Evolutionary conservation across 2,329 filamentous ascomycete species (phyloP), one percentile per base, ranked within the genome.

Genomic region (Trichoderma afroharzianum): DNA sequence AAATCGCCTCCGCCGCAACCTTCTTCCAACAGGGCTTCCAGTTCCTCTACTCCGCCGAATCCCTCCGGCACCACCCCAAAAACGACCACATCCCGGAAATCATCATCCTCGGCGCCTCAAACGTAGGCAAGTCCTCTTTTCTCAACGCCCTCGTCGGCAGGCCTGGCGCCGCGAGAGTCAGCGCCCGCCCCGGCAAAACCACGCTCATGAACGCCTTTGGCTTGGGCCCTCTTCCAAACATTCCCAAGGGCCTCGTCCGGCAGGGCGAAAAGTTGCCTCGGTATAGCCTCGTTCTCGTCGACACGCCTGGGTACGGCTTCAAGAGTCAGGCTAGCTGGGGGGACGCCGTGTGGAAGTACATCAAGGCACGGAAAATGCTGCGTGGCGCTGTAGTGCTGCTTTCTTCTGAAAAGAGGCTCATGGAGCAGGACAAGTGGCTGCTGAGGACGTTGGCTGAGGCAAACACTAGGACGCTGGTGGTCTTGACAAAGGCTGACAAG

Each of bases 61-160:
- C 78, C 58, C 84, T 88, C 73, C 82, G 84, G 68, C 77, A 86
- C 76, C 82, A 89, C 72, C 82, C 82, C 33, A 77, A 83, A 75
- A 89, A 89, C 78, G 83, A 83, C 28, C 82, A 82, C 73, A 80
- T 85, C 4, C 88, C 88, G 58, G 88, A 90, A 74, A 88, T 97
- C 64, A 92, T 93, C 78, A 87, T 97, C 59, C 89, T 97, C 47
- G 94, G 94, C 57, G 94, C 95, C 76, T 94, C 93, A 74, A 97
- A 97, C 78, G 93, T 94, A 55, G 94, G 94, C 78, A 97, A 97
- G 80, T 96, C 93, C 2, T 93, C 93, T 18, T 92, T 97, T 75
- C 91, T 97, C 82, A 97, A 97, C 78, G 92, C 92, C 21, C 87
- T 97, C 39, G 88, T 91, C 2, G 90, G 90, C 39, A 74, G 76